Base-by-base conservation (phyloP, 2,329 filamentous ascomycete species). In the Coniella lustricola region DNA sequence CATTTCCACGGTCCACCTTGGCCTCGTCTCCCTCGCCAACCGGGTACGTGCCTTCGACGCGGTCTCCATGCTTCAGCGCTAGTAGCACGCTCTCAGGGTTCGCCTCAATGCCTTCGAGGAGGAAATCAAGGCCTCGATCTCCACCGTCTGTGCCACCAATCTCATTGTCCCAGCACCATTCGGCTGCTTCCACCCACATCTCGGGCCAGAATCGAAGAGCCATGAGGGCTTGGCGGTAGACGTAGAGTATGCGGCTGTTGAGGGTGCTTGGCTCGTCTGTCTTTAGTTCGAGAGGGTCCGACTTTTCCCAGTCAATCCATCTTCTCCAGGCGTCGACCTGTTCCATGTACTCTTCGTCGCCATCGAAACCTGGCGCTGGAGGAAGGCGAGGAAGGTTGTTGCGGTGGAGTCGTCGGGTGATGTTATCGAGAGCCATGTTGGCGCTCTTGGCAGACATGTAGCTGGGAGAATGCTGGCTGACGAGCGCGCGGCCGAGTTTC, bases 391-490 rank as follows among this genome's bases (percentile, higher is more conserved):
- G 89, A 1, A 95, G 70, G 4, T 87, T 90, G 3, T 81, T 87
- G 38, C 90, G 82, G 54, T 81, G 77, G 36, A 98, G 69, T 8
- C 84, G 82, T 34, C 83, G 79, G 1, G 86, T 90, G 47, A 95
- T 83, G 60, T 95, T 94, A 48, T 95, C 88, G n/a, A 97, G 72
- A 33, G 90, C 87, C 36, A 87, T 91, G 62, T 89, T 89, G 36
- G 90, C 90, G 56, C 86, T 90, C 64, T 94, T 85, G 45, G 94
- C 93, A 14, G 90, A 94, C 90, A 98, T 95, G 65, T 97, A 98
- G 3, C 85, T 81, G 1, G 91, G 86, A 0, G 91, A 96, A 53
- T 86, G 84, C 61, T 98, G 93, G 62, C 95, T 90, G 3, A 98
- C 77, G 57, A 95, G 90, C 67, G 97, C 97, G 20, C 91, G 87